Conservation (phyloP, 2,329 filamentous ascomycete genomes). For the Rhexocercosporidium sp. region DNA sequence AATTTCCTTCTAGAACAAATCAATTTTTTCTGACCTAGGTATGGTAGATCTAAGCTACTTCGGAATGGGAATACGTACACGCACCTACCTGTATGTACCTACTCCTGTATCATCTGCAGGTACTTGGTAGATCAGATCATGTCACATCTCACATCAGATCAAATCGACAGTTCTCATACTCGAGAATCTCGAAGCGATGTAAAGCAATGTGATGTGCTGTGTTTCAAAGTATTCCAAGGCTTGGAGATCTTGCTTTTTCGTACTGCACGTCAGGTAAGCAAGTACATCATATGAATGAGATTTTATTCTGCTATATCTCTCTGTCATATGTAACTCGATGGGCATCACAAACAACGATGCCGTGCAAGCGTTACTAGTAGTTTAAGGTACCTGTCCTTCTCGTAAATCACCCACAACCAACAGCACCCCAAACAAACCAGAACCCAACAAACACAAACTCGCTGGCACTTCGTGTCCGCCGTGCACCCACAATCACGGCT, state of each 20-base stretch:
- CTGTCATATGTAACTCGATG: too few species aligned
- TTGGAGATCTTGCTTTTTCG: neutral
- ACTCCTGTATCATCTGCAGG: too few species aligned
- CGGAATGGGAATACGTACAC: neutral
- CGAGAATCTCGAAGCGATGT: too few species aligned
- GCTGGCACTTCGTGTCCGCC: constrained; percentile 2
- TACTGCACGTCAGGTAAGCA: neutral
- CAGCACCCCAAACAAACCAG: too few species aligned
- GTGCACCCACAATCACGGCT: constrained; percentile 1
- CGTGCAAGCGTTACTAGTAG: neutral
- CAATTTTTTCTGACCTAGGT: neutral
- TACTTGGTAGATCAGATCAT: constrained; percentile 4
- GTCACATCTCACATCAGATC: neutral
- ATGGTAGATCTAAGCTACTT: neutral
- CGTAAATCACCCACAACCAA: too few species aligned
- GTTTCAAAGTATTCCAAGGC: neutral
- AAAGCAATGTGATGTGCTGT: too few species aligned
- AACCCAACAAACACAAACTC: neutral
- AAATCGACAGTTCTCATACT: too few species aligned
- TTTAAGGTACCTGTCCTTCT: neutral
- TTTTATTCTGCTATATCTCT: too few species aligned
- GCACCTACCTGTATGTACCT: too few species aligned
- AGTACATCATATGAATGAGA: neutral
- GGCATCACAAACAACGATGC: neutral
- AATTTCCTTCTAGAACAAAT: constrained; percentile 13